Percentiles rank a stretch among this genome's conserved stretches.
Evolutionary conservation across 164 flowering plant genomes (phyloP).

Genomic region (Macadamia tetraphylla): DNA sequence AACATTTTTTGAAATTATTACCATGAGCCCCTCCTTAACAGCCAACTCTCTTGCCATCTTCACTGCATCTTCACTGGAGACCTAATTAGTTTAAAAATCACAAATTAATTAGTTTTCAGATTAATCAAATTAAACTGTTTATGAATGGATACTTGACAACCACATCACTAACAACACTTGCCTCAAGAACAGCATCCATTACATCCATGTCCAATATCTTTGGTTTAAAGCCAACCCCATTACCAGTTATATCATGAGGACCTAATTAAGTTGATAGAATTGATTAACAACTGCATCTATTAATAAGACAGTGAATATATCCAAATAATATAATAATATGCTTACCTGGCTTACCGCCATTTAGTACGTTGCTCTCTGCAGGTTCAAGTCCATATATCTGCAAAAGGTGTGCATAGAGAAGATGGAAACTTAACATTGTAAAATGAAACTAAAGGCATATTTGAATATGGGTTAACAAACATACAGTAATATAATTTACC

Average conservation of each 20-base stretch:
- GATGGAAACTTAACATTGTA: background rate
- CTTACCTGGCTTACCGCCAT: constrained; percentile 94
- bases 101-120: background rate
- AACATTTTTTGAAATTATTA: constrained; percentile 22
- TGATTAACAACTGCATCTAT: background rate
- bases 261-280: constrained; percentile 33
- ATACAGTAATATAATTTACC: constrained; percentile 30
- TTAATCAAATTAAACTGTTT: background rate
- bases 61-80: constrained; percentile 87
- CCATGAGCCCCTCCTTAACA: constrained; percentile 89
- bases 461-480: too few species aligned
- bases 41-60: constrained; percentile 91
- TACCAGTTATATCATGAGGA: constrained; percentile 90
- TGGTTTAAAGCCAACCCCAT: constrained; percentile 95
- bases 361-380: constrained; percentile 74
- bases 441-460: too few species aligned
- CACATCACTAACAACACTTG: background rate
- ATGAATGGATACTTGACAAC: too few species aligned
- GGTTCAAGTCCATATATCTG: constrained; percentile 96
- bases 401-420: background rate
- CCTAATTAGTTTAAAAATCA: constrained; percentile 27
- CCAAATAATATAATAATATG: too few species aligned
- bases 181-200: constrained; percentile 92
- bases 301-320: background rate
- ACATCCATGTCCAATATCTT: constrained; percentile 93